A percentile compares a stretch with the other conserved stretches of the same genome.
phyloP scores from a whole-genome alignment of 2,329 filamentous ascomycete species.

The Apiospora saccharicola region DNA sequence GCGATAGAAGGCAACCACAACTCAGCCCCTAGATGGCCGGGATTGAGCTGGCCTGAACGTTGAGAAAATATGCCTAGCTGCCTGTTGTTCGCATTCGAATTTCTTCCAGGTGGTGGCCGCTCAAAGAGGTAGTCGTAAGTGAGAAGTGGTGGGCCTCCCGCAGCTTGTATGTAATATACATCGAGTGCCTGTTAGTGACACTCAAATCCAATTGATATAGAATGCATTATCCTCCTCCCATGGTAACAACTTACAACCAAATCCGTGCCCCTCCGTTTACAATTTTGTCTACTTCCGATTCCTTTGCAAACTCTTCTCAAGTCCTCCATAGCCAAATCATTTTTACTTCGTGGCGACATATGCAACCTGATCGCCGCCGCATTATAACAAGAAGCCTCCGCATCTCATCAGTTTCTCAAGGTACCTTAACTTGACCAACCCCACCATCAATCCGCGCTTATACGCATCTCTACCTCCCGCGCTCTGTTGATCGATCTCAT shows the following conservation, averaged over 20 bases:
- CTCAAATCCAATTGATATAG: neutral
- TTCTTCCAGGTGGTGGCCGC: neutral
- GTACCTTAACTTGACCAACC: neutral
- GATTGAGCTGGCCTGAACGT: neutral
- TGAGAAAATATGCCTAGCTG: neutral
- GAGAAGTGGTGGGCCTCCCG: constrained; percentile 12
- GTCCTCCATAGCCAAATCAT: neutral
- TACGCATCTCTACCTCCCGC: neutral
- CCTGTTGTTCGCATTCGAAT: neutral
- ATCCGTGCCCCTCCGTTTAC: neutral
- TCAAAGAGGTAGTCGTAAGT: neutral
- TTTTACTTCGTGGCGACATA: neutral
- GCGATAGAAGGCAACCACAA: neutral
- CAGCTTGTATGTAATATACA: neutral
- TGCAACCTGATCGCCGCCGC: neutral
- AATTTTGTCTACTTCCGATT: neutral
- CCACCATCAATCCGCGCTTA: neutral
- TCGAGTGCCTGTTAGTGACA: neutral
- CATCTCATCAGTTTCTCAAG: neutral
- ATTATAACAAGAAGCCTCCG: neutral
- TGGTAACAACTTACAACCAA: neutral
- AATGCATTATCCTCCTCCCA: neutral
- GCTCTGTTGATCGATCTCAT: neutral
- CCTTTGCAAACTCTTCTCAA: neutral
- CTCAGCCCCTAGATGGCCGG: neutral